Evolutionary conservation across 495 filamentous ascomycete species (phyloP).

Genomic region (Aspergillus sparsus): DNA sequence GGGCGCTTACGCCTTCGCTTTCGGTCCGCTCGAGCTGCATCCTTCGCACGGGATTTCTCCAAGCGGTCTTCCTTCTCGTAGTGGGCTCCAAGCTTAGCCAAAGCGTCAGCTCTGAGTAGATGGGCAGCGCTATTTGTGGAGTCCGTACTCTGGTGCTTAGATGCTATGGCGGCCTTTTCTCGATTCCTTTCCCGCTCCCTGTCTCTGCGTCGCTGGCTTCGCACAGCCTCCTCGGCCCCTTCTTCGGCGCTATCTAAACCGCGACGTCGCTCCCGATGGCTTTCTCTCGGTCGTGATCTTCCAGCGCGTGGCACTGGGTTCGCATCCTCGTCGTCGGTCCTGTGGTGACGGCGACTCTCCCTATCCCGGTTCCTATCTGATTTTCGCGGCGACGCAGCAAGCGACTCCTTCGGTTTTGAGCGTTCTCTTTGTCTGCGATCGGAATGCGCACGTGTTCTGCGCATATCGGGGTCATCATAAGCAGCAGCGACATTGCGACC

Average conservation of each 20-base stretch:
- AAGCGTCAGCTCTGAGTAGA: constrained; percentile 51
- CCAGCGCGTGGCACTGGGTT: constrained; percentile 14
- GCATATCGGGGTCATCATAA: constrained; percentile 16
- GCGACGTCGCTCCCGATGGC: constrained; percentile 18
- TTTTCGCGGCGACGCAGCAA: constrained; percentile 22
- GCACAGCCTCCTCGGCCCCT: constrained; percentile 8
- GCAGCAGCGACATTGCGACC: neutral
- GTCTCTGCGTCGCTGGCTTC: constrained; percentile 10
- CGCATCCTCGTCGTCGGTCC: constrained; percentile 7
- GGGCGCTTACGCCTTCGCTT: constrained; percentile 36
- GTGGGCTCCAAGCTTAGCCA: constrained; percentile 62
- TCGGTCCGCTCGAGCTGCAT: constrained; percentile 41
- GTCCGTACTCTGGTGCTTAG: constrained; percentile 44
- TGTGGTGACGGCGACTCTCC: constrained; percentile 15
- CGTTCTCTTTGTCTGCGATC: constrained; percentile 31
- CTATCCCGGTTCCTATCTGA: constrained; percentile 25
- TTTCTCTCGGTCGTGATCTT: constrained; percentile 14
- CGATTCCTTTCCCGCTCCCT: constrained; percentile 28
- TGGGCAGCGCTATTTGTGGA: constrained; percentile 44
- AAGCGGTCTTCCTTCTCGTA: constrained; percentile 44
- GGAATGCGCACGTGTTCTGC: constrained; percentile 12
- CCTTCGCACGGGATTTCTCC: constrained; percentile 28
- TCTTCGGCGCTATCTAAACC: constrained; percentile 11
- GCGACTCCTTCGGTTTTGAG: constrained; percentile 19
- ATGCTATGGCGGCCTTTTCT: constrained; percentile 17